Evolutionary conservation across 306 rosid species (phyloP), one percentile per base, ranked within the genome.

Genomic region (Pyrus pyrifolia): DNA sequence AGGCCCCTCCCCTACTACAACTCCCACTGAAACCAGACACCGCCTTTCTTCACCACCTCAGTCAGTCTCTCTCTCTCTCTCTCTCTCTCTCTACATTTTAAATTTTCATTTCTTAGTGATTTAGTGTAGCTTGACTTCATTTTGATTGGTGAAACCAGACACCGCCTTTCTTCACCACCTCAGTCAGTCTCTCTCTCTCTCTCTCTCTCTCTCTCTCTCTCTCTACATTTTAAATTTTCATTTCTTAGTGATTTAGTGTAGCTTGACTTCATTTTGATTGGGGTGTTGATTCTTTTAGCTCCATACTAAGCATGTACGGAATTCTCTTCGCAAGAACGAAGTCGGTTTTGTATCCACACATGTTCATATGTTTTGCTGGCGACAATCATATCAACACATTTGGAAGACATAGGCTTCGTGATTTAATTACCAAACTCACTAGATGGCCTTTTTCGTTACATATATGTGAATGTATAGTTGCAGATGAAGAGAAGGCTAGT

Each of bases 11-110:
- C 87, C 88, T 1, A 87, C 74, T 78, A 70, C 79, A 0, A 87
- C 72, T 79, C 76, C 79, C 69, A 71, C 84, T 8, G 98, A 95
- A 87, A 93, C 92, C 12, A 88, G 97, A 8, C 85, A 77, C 80
- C 98, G 97, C 35, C 80, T 83, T 59, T 88, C 93, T 21, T 76
- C 89, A 81, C 86, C 91, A 21, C 38, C 79, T 22, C 85, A 75
- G 98, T 92, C 29, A 51, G 82, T 70, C 38, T 68, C 67, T 66
- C 70, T 45, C 79, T 44, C 15, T 44, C 46, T 45, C 52, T 46
- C 52, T 14, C 53, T 40, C 42, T 38, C 42, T 38, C 42, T 15
- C 53, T 1, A 4, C 53, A 14, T 1, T 49, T 80, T 19, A 5
- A 35, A 46, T 49, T 82, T 69, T 74, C 22, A 15, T 7, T 62